Percentiles rank a stretch among this genome's conserved stretches.
phyloP scores from a whole-genome alignment of 108 stramenopile species.

The Thalassiosira profunda region DNA sequence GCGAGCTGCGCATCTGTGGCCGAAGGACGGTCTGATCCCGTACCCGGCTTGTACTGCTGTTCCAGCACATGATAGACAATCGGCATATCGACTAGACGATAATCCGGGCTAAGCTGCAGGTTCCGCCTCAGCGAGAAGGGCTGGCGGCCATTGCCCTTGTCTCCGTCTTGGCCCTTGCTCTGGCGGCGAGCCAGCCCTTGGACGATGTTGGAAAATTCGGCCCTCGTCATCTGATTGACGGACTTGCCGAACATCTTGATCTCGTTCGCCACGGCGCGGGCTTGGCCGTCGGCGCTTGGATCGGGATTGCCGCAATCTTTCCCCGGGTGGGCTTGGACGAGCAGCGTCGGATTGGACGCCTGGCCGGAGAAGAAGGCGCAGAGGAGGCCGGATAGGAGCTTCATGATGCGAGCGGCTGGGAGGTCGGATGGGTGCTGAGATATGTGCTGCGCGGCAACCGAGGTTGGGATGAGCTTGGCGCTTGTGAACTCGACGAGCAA shows the following conservation, averaged over 20 bases:
- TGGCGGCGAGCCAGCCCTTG: background rate
- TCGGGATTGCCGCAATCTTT: conserved; percentile 5
- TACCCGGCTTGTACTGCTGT: background rate
- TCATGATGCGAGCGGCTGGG: too few species aligned
- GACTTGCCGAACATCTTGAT: conserved; percentile 6
- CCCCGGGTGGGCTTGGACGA: too few species aligned
- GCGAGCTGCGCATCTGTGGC: conserved; percentile 8
- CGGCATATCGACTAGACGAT: background rate
- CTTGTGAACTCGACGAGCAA: too few species aligned
- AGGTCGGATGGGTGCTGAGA: too few species aligned
- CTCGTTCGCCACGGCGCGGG: conserved; percentile 6
- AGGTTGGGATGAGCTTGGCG: too few species aligned
- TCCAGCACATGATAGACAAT: conserved; percentile 17
- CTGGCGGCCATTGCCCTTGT: background rate
- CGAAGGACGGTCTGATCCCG: background rate
- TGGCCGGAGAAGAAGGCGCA: too few species aligned
- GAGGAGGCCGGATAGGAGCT: too few species aligned
- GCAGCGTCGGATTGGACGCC: too few species aligned
- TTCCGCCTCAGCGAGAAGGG: background rate
- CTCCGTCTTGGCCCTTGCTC: background rate
- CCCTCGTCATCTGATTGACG: background rate
- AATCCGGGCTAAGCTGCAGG: background rate
- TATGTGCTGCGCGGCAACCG: too few species aligned
- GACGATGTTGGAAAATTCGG: conserved; percentile 1
- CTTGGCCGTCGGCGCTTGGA: background rate